Conservation (phyloP, 495 filamentous ascomycete genomes). For the Eremomyces bilateralis region DNA sequence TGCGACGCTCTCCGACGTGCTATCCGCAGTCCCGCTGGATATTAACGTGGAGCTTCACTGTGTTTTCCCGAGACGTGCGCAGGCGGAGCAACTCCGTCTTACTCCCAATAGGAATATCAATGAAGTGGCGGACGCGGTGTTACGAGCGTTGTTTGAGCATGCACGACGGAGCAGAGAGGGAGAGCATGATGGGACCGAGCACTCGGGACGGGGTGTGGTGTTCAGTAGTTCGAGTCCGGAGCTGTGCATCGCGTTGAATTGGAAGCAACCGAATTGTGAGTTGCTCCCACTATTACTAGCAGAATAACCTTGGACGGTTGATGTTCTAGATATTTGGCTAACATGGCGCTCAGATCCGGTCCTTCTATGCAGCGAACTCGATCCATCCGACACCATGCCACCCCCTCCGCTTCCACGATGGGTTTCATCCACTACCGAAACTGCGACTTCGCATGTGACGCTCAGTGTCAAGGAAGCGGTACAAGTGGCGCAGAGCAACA, state of each 20-base stretch:
- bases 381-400: conserved; percentile 17
- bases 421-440: too few relatives aligned
- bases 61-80: conserved; percentile 51
- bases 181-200: conserved; percentile 31
- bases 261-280: conserved; percentile 96
- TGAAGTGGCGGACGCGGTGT: conserved; percentile 57
- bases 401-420: too few relatives aligned
- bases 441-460: too few relatives aligned
- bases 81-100: conserved; percentile 44
- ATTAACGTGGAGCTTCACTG: conserved; percentile 78
- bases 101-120: conserved; percentile 69
- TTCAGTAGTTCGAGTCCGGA: conserved; percentile 80
- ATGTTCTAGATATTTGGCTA: conserved; percentile 1
- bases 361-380: conserved; percentile 82
- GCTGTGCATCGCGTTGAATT: conserved; percentile 83
- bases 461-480: conserved; percentile 89
- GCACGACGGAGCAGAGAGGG: conserved; percentile 48
- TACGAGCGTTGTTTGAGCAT: conserved; percentile 78
- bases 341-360: conserved; percentile 71
- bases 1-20: conserved; percentile 48
- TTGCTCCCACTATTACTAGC: conserved; percentile 1
- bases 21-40: conserved; percentile 45
- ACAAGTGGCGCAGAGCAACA: conserved; percentile 80
- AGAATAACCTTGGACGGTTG: not conserved
- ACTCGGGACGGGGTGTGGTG: conserved; percentile 70